A percentile compares a stretch with the other conserved stretches of the same genome.
These are phyloP conservation scores for Vaccinium myrtillus DNA, from an alignment of 148 eudicot genomes.

Conservation along the genomic window DNA sequence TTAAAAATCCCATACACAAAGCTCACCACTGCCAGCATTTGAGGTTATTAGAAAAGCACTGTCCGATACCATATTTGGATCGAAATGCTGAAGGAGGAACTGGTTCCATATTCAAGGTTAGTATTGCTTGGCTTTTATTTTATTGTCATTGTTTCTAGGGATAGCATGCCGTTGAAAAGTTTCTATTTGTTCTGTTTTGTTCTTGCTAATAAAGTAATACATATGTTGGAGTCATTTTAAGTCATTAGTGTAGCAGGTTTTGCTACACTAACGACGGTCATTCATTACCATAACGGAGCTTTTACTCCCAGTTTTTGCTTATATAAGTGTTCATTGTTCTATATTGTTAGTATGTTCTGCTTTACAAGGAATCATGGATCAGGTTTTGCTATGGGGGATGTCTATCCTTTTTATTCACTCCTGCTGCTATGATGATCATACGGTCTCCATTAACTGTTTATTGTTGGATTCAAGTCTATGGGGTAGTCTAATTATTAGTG, in stretches of 20 bases:
- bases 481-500: neutral
- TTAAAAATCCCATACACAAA: conserved; percentile 49
- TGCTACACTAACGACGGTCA: too few relatives aligned
- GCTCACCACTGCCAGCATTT: conserved; percentile 47
- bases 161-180: neutral
- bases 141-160: neutral
- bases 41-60: conserved; percentile 69
- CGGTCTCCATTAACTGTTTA: neutral
- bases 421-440: neutral
- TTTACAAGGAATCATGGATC: neutral
- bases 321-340: neutral
- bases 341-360: neutral
- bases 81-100: conserved; percentile 22
- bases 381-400: neutral
- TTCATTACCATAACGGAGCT: neutral
- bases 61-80: conserved; percentile 36
- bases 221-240: neutral
- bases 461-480: neutral
- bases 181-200: neutral
- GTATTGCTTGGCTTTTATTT: conserved; percentile 7
- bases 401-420: neutral
- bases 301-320: neutral
- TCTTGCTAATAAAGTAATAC: neutral
- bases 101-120: conserved; percentile 34
- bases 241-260: neutral